Evolutionary conservation across 2,329 filamentous ascomycete species (phyloP).

Genomic region (Nannizziopsis barbatae): DNA sequence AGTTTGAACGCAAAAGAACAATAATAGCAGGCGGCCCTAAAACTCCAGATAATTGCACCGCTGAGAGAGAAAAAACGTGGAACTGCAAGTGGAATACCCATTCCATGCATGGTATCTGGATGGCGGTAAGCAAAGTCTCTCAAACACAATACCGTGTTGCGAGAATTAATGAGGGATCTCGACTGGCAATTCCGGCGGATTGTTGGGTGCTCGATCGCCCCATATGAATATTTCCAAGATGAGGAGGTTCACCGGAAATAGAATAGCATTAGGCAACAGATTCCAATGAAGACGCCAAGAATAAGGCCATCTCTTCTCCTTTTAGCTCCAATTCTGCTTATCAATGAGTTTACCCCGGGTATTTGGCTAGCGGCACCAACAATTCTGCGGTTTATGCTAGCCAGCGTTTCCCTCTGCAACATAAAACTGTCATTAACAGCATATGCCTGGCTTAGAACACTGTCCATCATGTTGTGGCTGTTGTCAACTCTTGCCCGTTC

Average conservation of each 20-base stretch:
- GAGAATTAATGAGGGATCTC: too few relatives aligned
- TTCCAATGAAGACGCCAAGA: constrained; percentile 77
- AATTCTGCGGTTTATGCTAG: constrained; percentile 82
- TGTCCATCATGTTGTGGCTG: constrained; percentile 80
- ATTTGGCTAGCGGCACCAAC: constrained; percentile 80
- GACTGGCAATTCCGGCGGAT: too few relatives aligned
- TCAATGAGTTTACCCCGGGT: constrained; percentile 83
- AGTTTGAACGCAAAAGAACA: too few relatives aligned
- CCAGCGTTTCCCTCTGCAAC: constrained; percentile 74
- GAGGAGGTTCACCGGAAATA: constrained; percentile 51
- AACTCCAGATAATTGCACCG: too few relatives aligned
- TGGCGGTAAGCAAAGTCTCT: too few relatives aligned
- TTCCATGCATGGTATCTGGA: too few relatives aligned
- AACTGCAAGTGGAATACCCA: too few relatives aligned
- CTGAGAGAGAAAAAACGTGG: too few relatives aligned
- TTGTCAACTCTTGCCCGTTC: constrained; percentile 78
- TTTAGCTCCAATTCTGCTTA: constrained; percentile 84
- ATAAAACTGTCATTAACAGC: constrained; percentile 88
- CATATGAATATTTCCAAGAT: not conserved
- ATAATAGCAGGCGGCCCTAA: too few relatives aligned
- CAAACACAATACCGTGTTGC: too few relatives aligned
- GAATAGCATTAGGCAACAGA: constrained; percentile 79
- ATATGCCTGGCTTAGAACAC: constrained; percentile 87
- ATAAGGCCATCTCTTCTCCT: constrained; percentile 93
- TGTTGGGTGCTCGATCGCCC: too few relatives aligned